Percentiles rank a stretch among this genome's conserved stretches.
phyloP scores from a whole-genome alignment of 1,284 basidiomycete species.

The Sporisorium exsertum region DNA sequence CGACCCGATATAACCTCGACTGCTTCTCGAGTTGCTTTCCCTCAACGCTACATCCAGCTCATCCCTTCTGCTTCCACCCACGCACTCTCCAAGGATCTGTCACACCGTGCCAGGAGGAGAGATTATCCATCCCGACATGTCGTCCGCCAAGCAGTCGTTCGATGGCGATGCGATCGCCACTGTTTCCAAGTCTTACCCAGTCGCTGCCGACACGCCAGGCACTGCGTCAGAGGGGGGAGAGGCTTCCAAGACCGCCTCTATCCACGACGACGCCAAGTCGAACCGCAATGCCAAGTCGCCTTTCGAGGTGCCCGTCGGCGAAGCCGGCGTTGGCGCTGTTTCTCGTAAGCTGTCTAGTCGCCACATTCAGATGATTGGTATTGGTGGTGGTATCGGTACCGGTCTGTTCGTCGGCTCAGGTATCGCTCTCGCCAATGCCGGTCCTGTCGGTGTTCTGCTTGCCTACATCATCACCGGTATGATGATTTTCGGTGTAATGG shows the following conservation, averaged over 20 bases:
- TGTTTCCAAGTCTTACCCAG: constrained; percentile 36
- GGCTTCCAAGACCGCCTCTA: constrained; percentile 28
- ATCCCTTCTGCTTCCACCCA: background rate
- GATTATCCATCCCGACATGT: constrained; percentile 17
- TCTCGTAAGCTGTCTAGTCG: constrained; percentile 42
- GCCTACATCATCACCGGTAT: constrained; percentile 60
- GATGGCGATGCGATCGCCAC: constrained; percentile 40
- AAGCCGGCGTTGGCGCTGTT: constrained; percentile 37
- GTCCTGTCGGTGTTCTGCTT: constrained; percentile 59
- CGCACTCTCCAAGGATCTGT: constrained; percentile 32
- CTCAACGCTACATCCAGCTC: background rate
- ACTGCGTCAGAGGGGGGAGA: constrained; percentile 14
- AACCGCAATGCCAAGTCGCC: constrained; percentile 22
- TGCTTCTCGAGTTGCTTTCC: background rate
- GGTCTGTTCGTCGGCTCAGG: constrained; percentile 64
- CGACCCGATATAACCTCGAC: constrained; percentile 16
- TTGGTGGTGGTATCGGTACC: constrained; percentile 63
- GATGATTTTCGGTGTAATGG: constrained; percentile 58
- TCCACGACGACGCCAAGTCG: constrained; percentile 26
- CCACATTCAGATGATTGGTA: constrained; percentile 61
- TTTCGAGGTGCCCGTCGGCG: constrained; percentile 42
- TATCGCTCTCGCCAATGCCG: constrained; percentile 50
- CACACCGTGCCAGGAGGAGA: constrained; percentile 33
- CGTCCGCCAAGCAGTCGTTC: constrained; percentile 34
- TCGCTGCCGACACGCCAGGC: background rate